A percentile compares a stretch with the other conserved stretches of the same genome.
These are phyloP conservation scores for Luzula sylvatica DNA, from an alignment of 176 grass and related monocot genomes.

Conservation along the genomic window DNA sequence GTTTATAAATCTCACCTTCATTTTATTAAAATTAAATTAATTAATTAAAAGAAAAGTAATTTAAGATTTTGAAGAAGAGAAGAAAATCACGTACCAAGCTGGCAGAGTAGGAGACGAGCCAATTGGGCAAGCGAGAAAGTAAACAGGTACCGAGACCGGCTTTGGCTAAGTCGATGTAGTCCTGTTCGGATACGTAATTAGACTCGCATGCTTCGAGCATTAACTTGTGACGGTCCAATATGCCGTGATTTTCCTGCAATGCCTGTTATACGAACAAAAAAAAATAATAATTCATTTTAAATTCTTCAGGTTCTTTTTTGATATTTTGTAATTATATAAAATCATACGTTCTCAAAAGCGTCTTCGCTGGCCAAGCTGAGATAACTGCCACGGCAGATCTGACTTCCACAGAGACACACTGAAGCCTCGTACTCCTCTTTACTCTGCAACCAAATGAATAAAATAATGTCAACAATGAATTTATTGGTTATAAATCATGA, in stretches of 20 bases:
- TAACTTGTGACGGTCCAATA: conserved; percentile 77
- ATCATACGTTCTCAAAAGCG: conserved; percentile 81
- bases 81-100: conserved; percentile 57
- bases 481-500: background rate
- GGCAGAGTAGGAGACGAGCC: conserved; percentile 93
- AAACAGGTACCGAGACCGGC: conserved; percentile 96
- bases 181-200: conserved; percentile 77
- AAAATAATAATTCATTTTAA: background rate
- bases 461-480: conserved; percentile 24
- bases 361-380: conserved; percentile 93
- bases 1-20: conserved; percentile 91
- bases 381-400: conserved; percentile 97
- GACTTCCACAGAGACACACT: conserved; percentile 91
- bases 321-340: background rate
- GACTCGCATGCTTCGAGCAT: conserved; percentile 90
- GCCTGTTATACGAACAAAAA: conserved; percentile 34
- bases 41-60: conserved; percentile 18
- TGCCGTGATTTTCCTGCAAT: conserved; percentile 83
- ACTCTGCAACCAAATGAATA: conserved; percentile 48
- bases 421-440: conserved; percentile 99
- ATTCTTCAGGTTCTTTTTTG: background rate
- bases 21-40: conserved; percentile 13
- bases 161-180: conserved; percentile 88
- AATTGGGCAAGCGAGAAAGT: conserved; percentile 82
- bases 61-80: conserved; percentile 19